Evolutionary conservation across 139 green algal genomes (phyloP), one percentile per base, ranked within the genome.

Genomic region (Auxenochlorella pyrenoidosa): DNA sequence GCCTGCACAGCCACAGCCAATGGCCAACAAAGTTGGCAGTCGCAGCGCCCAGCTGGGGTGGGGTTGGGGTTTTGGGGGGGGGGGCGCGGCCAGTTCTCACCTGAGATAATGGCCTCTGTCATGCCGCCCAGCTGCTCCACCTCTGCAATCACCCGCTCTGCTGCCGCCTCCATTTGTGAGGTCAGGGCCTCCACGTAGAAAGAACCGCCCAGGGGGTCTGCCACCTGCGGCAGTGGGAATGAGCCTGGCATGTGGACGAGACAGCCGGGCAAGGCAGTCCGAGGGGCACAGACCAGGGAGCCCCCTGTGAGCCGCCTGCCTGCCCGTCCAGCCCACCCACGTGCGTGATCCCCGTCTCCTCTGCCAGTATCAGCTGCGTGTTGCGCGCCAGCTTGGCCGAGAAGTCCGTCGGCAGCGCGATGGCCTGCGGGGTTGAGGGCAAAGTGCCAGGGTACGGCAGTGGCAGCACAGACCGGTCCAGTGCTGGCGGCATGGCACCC

Each of bases 111-210:
- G 3, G 94, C 94, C 65, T 90, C 75, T 0, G 94, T 96, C 94
- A 96, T 96, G 59, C 94, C 94, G 2, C 94, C 94, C 44, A 92
- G 63, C 30, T 70, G 76, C 79, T 96, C 94, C 68, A 96, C 89
- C 83, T 96, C 94, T 10, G 80, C 38, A 0, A 96, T 88, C 15
- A 96, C 63, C 34, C 43, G 38, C 79, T 87, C 75, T 40, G 93
- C 93, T 13, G 81, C 68, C 26, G 40, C 34, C 86, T 95, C 93
- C 58, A 96, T 89, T 34, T 91, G 38, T 8, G 88, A 47, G 5
- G 93, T 96, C 15, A 96, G 85, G 10, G 78, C 32, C 86, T 96
- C 94, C 79, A 96, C 90, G 79, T 94, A 96, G 86, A 91, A 96
- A 36, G 91, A 95, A 28, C 94, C 94, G 16, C 89, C 94, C 88